phyloP scores from a whole-genome alignment of 345 rosid species.

The Raphanus raphanistrum region DNA sequence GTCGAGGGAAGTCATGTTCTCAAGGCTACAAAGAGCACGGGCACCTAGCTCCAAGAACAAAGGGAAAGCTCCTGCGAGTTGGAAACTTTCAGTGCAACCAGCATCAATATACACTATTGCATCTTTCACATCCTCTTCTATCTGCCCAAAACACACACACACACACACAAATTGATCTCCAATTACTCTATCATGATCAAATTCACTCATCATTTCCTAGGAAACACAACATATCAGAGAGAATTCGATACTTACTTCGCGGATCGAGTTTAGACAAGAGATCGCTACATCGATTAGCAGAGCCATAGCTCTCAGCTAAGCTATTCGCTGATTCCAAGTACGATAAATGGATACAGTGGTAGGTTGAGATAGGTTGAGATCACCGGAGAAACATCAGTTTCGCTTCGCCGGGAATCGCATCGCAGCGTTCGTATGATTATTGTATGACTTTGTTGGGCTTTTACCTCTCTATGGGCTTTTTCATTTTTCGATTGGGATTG shows the following conservation, averaged over 20 bases:
- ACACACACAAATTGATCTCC: not conserved
- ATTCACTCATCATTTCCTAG: too few species aligned
- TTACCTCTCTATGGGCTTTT: too few species aligned
- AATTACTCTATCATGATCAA: not conserved
- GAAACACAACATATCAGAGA: too few species aligned
- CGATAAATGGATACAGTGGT: not conserved
- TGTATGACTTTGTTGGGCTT: too few species aligned
- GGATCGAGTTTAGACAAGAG: conserved; percentile 75
- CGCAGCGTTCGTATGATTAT: too few species aligned
- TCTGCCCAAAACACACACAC: conserved; percentile 37
- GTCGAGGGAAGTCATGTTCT: conserved; percentile 73
- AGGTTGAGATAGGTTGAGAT: not conserved
- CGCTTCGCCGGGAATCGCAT: too few species aligned
- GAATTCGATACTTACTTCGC: conserved; percentile 51
- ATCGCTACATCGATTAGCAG: conserved; percentile 61
- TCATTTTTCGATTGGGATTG: too few species aligned
- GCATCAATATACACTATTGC: conserved; percentile 79
- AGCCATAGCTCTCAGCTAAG: conserved; percentile 48
- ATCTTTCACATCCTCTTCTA: conserved; percentile 67
- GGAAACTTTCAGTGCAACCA: conserved; percentile 95
- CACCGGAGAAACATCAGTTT: too few species aligned
- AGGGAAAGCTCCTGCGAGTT: conserved; percentile 82
- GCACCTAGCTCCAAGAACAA: conserved; percentile 69
- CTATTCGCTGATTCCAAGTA: too few species aligned
- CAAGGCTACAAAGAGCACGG: conserved; percentile 77